Conservation (phyloP, 306 rosid genomes). For the Spatholobus suberectus region DNA sequence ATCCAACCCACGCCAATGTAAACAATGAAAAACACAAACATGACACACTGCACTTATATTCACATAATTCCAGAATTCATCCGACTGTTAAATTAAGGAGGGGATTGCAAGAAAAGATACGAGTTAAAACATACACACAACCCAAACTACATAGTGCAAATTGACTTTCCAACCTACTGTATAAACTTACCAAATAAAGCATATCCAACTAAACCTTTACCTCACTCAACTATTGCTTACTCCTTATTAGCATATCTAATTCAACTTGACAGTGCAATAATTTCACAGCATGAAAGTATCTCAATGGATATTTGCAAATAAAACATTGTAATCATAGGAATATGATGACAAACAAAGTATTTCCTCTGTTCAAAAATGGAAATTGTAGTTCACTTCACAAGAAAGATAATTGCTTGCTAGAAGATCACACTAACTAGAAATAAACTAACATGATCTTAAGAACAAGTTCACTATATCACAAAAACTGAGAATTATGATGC, state of each 20-base stretch:
- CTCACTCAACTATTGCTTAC: background rate
- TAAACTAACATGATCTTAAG: background rate
- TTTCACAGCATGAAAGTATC: background rate
- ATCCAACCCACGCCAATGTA: constrained; percentile 17
- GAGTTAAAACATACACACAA: background rate
- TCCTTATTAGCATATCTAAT: background rate
- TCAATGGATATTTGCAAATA: background rate
- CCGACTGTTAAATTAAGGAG: constrained; percentile 6
- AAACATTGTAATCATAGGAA: constrained; percentile 1
- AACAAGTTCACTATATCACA: background rate
- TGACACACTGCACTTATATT: background rate
- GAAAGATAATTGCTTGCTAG: background rate
- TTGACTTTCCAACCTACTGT: background rate
- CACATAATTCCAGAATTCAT: background rate
- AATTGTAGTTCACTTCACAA: constrained; percentile 28
- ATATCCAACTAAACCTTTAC: background rate
- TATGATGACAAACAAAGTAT: background rate
- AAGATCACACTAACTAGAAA: constrained; percentile 17
- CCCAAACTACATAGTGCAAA: background rate
- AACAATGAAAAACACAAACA: constrained; percentile 31
- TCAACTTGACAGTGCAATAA: background rate
- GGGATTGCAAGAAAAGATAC: background rate
- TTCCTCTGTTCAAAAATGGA: background rate
- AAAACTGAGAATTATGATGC: background rate
- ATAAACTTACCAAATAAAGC: background rate